These are phyloP conservation scores for Jackrogersella multiformis DNA, from an alignment of 495 filamentous ascomycete species.

Conservation along the genomic window DNA sequence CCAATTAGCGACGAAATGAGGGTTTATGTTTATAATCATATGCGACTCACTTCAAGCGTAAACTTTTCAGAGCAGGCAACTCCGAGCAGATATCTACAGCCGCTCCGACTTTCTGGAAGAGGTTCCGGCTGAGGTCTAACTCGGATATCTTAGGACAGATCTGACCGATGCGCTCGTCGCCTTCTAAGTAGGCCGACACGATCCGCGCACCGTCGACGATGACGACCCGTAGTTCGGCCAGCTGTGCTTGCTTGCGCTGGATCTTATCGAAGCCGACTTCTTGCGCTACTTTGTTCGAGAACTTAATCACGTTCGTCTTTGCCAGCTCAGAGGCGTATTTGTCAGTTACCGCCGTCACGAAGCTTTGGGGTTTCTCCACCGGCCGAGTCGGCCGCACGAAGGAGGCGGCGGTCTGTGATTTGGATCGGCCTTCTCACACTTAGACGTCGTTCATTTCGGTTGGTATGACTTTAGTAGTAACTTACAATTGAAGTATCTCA, in stretches of 20 bases:
- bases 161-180: constrained; percentile 53
- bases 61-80: constrained; percentile 66
- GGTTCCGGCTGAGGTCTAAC: constrained; percentile 86
- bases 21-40: background rate
- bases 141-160: constrained; percentile 74
- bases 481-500: constrained; percentile 85
- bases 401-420: constrained; percentile 74
- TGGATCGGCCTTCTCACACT: constrained; percentile 65
- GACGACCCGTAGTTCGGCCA: constrained; percentile 80
- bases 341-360: constrained; percentile 78
- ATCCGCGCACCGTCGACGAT: constrained; percentile 80
- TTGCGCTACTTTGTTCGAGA: constrained; percentile 87
- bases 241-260: constrained; percentile 74
- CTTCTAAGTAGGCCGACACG: constrained; percentile 46
- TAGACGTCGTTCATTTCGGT: constrained; percentile 1
- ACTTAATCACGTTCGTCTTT: constrained; percentile 63
- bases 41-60: constrained; percentile 74
- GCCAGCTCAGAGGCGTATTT: constrained; percentile 78
- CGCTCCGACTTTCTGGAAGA: constrained; percentile 72
- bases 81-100: constrained; percentile 74
- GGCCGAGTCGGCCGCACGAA: constrained; percentile 84
- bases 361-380: constrained; percentile 70
- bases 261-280: constrained; percentile 98
- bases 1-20: constrained; percentile 17
- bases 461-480: constrained; percentile 1